A percentile compares a stretch with the other conserved stretches of the same genome.
Conservation (phyloP, 306 rosid genomes). For the Ochetophila trinervis region DNA sequence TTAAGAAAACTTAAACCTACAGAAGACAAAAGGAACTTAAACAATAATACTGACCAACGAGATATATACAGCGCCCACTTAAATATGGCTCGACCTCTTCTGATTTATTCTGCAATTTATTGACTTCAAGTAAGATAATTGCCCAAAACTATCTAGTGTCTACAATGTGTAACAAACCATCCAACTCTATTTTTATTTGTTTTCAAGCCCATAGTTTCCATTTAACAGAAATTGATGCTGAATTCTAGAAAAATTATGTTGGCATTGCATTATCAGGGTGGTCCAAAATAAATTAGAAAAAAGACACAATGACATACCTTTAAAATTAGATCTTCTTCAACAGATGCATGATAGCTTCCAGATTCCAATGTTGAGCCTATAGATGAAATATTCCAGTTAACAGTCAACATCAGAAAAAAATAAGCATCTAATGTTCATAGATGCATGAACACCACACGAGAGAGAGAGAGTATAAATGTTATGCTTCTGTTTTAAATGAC, state of each 20-base stretch:
- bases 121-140: slow-evolving; percentile 48
- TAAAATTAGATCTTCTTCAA: slow-evolving; percentile 38
- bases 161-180: slow-evolving; percentile 25
- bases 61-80: slow-evolving; percentile 85
- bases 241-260: not conserved
- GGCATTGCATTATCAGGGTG: not conserved
- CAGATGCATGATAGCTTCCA: slow-evolving; percentile 32
- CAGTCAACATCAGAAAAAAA: slow-evolving; percentile 16
- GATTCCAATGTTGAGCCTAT: slow-evolving; percentile 42
- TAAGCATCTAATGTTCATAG: not conserved
- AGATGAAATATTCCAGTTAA: slow-evolving; percentile 23
- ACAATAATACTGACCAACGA: slow-evolving; percentile 81
- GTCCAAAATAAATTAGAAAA: slow-evolving; percentile 2
- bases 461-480: not conserved
- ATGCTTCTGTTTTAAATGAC: too few relatives aligned
- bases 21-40: slow-evolving; percentile 25
- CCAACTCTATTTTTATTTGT: not conserved
- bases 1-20: slow-evolving; percentile 14
- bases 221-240: not conserved
- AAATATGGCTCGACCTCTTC: slow-evolving; percentile 69
- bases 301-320: slow-evolving; percentile 28
- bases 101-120: slow-evolving; percentile 63
- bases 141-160: slow-evolving; percentile 20
- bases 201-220: not conserved
- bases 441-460: slow-evolving; percentile 18